A percentile compares a stretch with the other conserved stretches of the same genome.
Conservation (phyloP, 768 basidiomycete genomes). For the Russula brevipes region DNA sequence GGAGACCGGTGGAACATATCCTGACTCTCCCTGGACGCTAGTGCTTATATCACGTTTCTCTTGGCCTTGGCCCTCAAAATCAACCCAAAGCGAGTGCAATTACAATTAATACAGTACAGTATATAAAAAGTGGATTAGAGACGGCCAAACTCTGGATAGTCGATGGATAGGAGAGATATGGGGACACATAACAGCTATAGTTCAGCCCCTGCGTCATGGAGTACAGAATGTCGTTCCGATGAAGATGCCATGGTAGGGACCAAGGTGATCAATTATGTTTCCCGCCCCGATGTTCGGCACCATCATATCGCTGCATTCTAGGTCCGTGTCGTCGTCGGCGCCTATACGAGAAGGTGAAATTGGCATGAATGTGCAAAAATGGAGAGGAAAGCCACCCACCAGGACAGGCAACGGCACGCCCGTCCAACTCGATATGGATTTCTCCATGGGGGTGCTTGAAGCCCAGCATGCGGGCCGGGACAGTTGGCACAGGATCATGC, state of each 20-base stretch:
- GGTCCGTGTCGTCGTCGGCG: constrained; percentile 51
- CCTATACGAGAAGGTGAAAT: not conserved
- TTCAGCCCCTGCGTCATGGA: not conserved
- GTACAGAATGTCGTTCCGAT: constrained; percentile 47
- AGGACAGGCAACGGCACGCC: not conserved
- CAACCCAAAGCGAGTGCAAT: no score
- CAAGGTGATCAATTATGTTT: constrained; percentile 51
- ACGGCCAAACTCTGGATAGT: no score
- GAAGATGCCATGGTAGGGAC: constrained; percentile 50
- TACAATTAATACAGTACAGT: no score
- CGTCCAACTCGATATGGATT: not conserved
- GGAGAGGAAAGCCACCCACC: not conserved
- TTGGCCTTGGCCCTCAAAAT: no score
- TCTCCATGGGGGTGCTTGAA: not conserved
- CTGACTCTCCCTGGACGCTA: no score
- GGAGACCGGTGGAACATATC: no score
- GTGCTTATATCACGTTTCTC: no score
- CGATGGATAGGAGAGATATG: no score
- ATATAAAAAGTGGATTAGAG: no score
- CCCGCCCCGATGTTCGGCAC: constrained; percentile 45
- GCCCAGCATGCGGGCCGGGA: not conserved
- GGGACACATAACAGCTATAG: no score
- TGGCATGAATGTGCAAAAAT: not conserved
- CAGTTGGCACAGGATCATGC: not conserved
- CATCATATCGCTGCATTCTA: constrained; percentile 48